Evolutionary conservation across 1,284 basidiomycete species (phyloP).

Genomic region (Pseudozyma tsukubaensis): DNA sequence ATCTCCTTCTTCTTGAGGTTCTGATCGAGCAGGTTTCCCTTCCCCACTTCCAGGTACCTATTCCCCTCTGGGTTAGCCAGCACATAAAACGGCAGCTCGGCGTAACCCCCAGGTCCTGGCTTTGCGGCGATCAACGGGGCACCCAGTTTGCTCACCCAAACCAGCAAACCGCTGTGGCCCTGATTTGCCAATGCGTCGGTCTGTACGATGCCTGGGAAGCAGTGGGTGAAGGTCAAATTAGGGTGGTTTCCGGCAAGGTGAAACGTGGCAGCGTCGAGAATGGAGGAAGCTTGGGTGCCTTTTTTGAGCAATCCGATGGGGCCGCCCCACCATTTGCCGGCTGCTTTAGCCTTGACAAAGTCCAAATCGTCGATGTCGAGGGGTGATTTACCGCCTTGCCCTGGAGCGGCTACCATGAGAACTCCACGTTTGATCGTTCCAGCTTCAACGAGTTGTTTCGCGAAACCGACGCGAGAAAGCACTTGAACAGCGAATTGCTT

Average conservation of each 20-base stretch:
- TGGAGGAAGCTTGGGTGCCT: slow-evolving; percentile 33
- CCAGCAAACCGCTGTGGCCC: slow-evolving; percentile 63
- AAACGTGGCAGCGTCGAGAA: slow-evolving; percentile 51
- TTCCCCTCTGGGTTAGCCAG: slow-evolving; percentile 41
- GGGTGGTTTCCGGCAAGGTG: slow-evolving; percentile 48
- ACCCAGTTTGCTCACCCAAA: slow-evolving; percentile 44
- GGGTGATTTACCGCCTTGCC: slow-evolving; percentile 32
- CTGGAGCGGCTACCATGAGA: slow-evolving; percentile 65
- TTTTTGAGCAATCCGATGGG: slow-evolving; percentile 36
- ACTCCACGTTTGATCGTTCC: slow-evolving; percentile 64
- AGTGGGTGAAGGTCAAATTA: slow-evolving; percentile 51
- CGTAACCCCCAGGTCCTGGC: slow-evolving; percentile 47
- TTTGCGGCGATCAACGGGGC: slow-evolving; percentile 29
- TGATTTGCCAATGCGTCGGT: slow-evolving; percentile 64
- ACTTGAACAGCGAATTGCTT: slow-evolving; percentile 68
- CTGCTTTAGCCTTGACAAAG: slow-evolving; percentile 42
- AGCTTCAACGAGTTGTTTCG: slow-evolving; percentile 62
- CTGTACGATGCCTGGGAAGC: slow-evolving; percentile 60
- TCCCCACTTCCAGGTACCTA: slow-evolving; percentile 43
- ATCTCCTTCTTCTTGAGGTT: slow-evolving; percentile 32
- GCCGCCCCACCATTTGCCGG: slow-evolving; percentile 44
- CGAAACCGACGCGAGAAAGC: slow-evolving; percentile 68
- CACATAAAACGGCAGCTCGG: slow-evolving; percentile 60
- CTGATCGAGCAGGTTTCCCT: slow-evolving; percentile 40
- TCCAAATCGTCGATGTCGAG: slow-evolving; percentile 64